Base-by-base conservation (phyloP, 306 rosid genomes). In the Vicia faba region DNA sequence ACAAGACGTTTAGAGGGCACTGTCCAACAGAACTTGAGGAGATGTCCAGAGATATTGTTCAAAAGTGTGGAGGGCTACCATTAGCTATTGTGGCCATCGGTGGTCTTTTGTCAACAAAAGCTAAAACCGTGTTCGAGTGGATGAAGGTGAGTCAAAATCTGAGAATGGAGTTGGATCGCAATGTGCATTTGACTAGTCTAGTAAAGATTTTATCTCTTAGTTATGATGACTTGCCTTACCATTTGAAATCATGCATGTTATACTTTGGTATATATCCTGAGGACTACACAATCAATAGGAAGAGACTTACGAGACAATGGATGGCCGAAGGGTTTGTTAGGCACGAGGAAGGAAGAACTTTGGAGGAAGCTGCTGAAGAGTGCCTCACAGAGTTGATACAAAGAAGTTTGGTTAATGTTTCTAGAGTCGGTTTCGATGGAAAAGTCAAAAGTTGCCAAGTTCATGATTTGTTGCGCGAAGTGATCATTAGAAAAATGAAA, bases 251-350 rank as follows among this genome's bases (percentile, higher is more conserved):
- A 20, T 65, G 72, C 5, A 56, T 74, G 41, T 9, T 71, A 29
- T 68, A 77, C 59, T 71, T 78, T 41, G 78, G 70, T 4, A 25
- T 78, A 2, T 78, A 71, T 59, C 82, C 82, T 1, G 70, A 60
- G 58, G 82, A 72, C 33, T 66, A 72, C 58, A 4, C 15, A 3
- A 66, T 71, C 33, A 45, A 28, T 0, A 26, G 64, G 4, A 15
- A 19, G 19, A 71, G 70, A 40, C 55, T 78, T 41, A 12, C 46
- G 0, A 12, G 46, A 1, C 46, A 41, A 41, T 41, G 46, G 46
- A 41, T 41, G 46, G 82, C 78, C 50, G 82, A 71, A 57, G 82
- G 74, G 3, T 66, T 78, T 45, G 46, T 72, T 10, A 40, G 29
- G 23, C 0, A 6, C 20, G 64, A 60, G 4, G 55, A 66, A 49